phyloP scores from a whole-genome alignment of 1,139 yeast species.

The Blastobotrys elegans region DNA sequence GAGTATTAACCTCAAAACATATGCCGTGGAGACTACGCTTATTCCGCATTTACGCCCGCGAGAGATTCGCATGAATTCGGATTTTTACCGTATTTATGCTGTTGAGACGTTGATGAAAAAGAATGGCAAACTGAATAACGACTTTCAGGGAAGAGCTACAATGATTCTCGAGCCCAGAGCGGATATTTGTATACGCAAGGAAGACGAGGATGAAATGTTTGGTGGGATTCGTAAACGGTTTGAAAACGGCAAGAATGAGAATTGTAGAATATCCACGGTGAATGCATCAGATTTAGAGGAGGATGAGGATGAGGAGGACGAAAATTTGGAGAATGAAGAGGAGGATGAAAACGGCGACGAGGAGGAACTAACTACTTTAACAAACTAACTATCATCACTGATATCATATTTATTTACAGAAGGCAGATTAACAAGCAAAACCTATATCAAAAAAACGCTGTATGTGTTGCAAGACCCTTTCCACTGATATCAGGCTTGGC shows the following conservation, averaged over 20 bases:
- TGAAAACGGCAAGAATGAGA: slow-evolving; percentile 6
- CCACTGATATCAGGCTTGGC: too few relatives aligned
- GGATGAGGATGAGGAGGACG: too few relatives aligned
- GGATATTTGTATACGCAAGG: slow-evolving; percentile 22
- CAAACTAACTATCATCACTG: too few relatives aligned
- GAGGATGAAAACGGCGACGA: background rate
- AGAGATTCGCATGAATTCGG: slow-evolving; percentile 35
- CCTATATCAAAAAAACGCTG: too few relatives aligned
- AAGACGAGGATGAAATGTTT: slow-evolving; percentile 20
- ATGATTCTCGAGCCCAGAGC: slow-evolving; percentile 34
- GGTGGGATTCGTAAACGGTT: slow-evolving; percentile 29
- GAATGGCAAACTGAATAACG: slow-evolving; percentile 33
- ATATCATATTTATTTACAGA: too few relatives aligned
- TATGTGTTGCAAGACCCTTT: too few relatives aligned
- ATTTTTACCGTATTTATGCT: slow-evolving; percentile 35
- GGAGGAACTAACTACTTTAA: background rate
- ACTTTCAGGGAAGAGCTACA: slow-evolving; percentile 33
- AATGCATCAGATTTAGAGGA: slow-evolving; percentile 3
- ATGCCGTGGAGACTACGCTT: slow-evolving; percentile 30
- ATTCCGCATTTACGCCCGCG: slow-evolving; percentile 31
- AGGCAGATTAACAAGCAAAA: too few relatives aligned
- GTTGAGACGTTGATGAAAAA: slow-evolving; percentile 34
- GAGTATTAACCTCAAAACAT: slow-evolving; percentile 30
- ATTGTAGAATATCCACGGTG: background rate
- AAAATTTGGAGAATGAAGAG: background rate